These are phyloP conservation scores for Cajanus cajan DNA, from an alignment of 306 rosid genomes.

Conservation along the genomic window DNA sequence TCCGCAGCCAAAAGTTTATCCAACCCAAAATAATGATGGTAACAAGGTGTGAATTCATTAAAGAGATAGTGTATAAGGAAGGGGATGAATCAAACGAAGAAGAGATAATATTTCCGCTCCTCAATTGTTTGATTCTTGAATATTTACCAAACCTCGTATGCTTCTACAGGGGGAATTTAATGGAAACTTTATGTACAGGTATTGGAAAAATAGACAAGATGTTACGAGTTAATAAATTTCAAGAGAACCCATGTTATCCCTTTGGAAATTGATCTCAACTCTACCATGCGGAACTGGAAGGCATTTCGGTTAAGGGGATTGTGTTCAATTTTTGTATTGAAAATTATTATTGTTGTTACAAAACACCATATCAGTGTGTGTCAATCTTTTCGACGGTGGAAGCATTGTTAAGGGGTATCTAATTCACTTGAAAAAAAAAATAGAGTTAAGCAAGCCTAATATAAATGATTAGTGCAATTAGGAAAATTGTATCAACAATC, in stretches of 20 bases:
- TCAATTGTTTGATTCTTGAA: not conserved
- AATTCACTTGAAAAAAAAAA: no score
- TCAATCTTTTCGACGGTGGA: no score
- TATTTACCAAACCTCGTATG: not conserved
- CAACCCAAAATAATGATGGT: not conserved
- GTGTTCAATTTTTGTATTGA: not conserved
- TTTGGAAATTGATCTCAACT: not conserved
- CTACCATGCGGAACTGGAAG: not conserved
- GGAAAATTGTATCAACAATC: no score
- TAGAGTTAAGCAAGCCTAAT: no score
- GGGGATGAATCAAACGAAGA: not conserved
- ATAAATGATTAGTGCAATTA: no score
- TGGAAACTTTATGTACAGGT: constrained; percentile 3
- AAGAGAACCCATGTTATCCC: no score
- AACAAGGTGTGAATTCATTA: not conserved
- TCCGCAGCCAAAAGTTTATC: constrained; percentile 25
- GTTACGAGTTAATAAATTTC: not conserved
- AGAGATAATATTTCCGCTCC: not conserved
- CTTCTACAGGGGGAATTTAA: constrained; percentile 17
- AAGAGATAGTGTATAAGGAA: constrained; percentile 6
- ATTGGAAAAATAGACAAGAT: not conserved
- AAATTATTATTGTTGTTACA: not conserved
- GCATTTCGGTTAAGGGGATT: not conserved
- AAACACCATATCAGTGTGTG: no score
- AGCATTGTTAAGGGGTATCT: no score